phyloP scores from a whole-genome alignment of 306 rosid species.

The Pachyrhizus erosus region DNA sequence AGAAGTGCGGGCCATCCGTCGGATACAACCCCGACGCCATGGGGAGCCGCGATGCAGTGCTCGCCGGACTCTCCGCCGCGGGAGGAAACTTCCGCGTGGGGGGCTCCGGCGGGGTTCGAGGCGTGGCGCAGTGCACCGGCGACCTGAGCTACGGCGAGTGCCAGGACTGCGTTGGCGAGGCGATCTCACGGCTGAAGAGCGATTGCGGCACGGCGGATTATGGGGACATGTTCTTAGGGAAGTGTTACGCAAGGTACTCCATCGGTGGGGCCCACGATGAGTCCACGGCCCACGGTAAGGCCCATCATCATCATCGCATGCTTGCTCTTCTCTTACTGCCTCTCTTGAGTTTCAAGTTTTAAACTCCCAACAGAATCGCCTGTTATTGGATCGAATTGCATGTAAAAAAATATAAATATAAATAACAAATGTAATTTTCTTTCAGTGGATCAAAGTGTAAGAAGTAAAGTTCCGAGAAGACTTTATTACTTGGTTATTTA shows the following conservation, averaged over 20 bases:
- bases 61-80: conserved; percentile 55
- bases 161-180: conserved; percentile 72
- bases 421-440: not conserved
- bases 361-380: not conserved
- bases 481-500: not conserved
- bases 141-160: conserved; percentile 69
- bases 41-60: conserved; percentile 63
- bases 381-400: not conserved
- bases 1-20: conserved; percentile 83
- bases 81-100: conserved; percentile 69
- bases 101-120: conserved; percentile 64
- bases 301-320: not conserved
- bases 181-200: conserved; percentile 62
- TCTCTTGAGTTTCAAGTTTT: not conserved
- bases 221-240: conserved; percentile 82
- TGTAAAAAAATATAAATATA: not conserved
- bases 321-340: conserved; percentile 14
- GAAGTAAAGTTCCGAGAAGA: not conserved
- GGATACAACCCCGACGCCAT: conserved; percentile 64
- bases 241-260: conserved; percentile 78
- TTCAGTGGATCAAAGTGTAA: conserved; percentile 11
- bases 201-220: conserved; percentile 74
- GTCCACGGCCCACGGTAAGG: conserved; percentile 63
- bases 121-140: conserved; percentile 78
- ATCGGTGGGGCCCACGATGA: conserved; percentile 56